These are phyloP conservation scores for Pseudogymnoascus sp. DNA, from an alignment of 2,329 filamentous ascomycete species.

Conservation along the genomic window DNA sequence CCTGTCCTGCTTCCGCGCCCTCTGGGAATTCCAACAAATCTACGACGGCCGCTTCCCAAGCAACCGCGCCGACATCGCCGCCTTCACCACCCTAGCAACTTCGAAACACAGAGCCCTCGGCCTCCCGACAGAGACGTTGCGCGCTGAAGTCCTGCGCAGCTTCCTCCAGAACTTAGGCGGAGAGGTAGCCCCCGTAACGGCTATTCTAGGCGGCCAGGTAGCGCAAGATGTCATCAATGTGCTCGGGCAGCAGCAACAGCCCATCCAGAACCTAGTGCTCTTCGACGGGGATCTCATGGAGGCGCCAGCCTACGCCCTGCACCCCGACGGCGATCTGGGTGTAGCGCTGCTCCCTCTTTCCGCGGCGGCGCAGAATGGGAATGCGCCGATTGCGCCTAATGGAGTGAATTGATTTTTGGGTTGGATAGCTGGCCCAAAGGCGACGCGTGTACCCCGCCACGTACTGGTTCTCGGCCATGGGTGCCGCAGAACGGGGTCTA, in stretches of 20 bases:
- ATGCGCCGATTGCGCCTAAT: constrained; percentile 7
- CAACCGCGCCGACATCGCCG: constrained; percentile 55
- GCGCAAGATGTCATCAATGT: constrained; percentile 98
- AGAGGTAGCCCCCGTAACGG: constrained; percentile 79
- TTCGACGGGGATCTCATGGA: constrained; percentile 80
- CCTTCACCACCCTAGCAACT: constrained; percentile 70
- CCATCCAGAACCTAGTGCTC: constrained; percentile 87
- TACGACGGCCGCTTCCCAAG: constrained; percentile 46
- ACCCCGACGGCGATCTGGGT: constrained; percentile 55
- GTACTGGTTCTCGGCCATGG: neutral
- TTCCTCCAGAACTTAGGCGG: constrained; percentile 81
- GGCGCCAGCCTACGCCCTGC: constrained; percentile 71
- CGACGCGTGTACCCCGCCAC: neutral
- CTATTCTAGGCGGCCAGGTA: constrained; percentile 80
- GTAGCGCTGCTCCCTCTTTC: constrained; percentile 35
- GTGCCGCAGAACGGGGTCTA: neutral
- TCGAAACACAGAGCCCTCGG: constrained; percentile 68
- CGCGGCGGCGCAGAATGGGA: constrained; percentile 18
- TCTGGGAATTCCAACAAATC: constrained; percentile 75
- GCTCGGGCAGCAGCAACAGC: constrained; percentile 80
- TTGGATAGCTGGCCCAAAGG: constrained; percentile 11
- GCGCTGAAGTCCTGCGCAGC: constrained; percentile 63
- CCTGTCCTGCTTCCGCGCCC: constrained; percentile 74
- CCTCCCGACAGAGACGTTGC: constrained; percentile 58
- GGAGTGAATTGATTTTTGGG: constrained; percentile 13